Percentiles rank a stretch among this genome's conserved stretches.
phyloP scores from a whole-genome alignment of 176 grass and related monocot genomes.

The maize (Zea mays) region Zm-B73-REFERENCE-NAM-5.0 NC_050103.1:178148501-178149000 shows the following conservation, averaged over 20 bases:
- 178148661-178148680: slow-evolving; percentile 34
- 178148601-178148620: neutral
- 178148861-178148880: too few species aligned
- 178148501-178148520: slow-evolving; percentile 97
- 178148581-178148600: slow-evolving; percentile 69
- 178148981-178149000: too few species aligned
- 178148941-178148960: too few species aligned
- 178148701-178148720: slow-evolving; percentile 14
- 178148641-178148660: slow-evolving; percentile 20
- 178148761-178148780: slow-evolving; percentile 36
- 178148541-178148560: slow-evolving; percentile 90
- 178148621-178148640: slow-evolving; percentile 24
- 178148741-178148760: slow-evolving; percentile 1
- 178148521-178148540: slow-evolving; percentile 89
- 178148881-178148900: too few species aligned
- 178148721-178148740: slow-evolving; percentile 32
- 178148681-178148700: slow-evolving; percentile 47
- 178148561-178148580: slow-evolving; percentile 89
- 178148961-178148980: too few species aligned
- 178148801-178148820: slow-evolving; percentile 40
- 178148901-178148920: too few species aligned
- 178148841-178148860: too few species aligned
- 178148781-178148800: slow-evolving; percentile 7
- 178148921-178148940: too few species aligned
- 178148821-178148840: slow-evolving; percentile 36